Evolutionary conservation across 1,139 yeast genomes (phyloP).

Genomic region (Kodamaea fungicola): DNA sequence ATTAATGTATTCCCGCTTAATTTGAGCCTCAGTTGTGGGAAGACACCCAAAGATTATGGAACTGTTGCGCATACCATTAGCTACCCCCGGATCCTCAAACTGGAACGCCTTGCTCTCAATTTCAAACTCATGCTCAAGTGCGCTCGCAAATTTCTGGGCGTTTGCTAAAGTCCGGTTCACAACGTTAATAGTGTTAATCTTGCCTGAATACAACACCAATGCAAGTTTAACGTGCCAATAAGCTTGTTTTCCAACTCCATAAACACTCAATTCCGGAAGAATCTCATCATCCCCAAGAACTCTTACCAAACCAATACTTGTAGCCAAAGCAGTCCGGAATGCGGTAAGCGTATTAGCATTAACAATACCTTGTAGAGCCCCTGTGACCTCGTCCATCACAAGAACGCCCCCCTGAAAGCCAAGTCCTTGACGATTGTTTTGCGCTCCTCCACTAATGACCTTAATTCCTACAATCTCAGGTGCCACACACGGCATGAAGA

Average conservation of each 20-base stretch:
- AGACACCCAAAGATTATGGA: slow-evolving; percentile 56
- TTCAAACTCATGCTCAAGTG: slow-evolving; percentile 23
- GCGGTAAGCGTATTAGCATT: slow-evolving; percentile 64
- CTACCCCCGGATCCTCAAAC: slow-evolving; percentile 14
- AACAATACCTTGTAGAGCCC: slow-evolving; percentile 49
- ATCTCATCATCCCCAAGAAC: slow-evolving; percentile 18
- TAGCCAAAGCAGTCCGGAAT: slow-evolving; percentile 64
- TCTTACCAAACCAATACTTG: slow-evolving; percentile 45
- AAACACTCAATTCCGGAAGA: slow-evolving; percentile 36
- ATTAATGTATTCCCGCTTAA: slow-evolving; percentile 34
- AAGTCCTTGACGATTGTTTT: slow-evolving; percentile 27
- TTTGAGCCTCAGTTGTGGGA: slow-evolving; percentile 51
- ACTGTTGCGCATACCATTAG: slow-evolving; percentile 22
- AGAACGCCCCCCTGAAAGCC: slow-evolving; percentile 55
- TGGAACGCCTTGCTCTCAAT: slow-evolving; percentile 20
- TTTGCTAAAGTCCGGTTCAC: slow-evolving; percentile 46
- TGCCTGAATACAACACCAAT: slow-evolving; percentile 34
- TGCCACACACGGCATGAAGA: slow-evolving; percentile 66
- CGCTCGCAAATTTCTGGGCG: slow-evolving; percentile 28
- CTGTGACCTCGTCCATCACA: slow-evolving; percentile 48
- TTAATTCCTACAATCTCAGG: slow-evolving; percentile 43
- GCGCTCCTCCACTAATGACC: slow-evolving; percentile 49
- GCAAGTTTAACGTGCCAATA: slow-evolving; percentile 60
- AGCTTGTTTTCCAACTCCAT: slow-evolving; percentile 69
- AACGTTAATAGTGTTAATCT: slow-evolving; percentile 38